Conservation (phyloP, 2,329 filamentous ascomycete species). For the Nothophaeocryptopus gaeumannii region DNA sequence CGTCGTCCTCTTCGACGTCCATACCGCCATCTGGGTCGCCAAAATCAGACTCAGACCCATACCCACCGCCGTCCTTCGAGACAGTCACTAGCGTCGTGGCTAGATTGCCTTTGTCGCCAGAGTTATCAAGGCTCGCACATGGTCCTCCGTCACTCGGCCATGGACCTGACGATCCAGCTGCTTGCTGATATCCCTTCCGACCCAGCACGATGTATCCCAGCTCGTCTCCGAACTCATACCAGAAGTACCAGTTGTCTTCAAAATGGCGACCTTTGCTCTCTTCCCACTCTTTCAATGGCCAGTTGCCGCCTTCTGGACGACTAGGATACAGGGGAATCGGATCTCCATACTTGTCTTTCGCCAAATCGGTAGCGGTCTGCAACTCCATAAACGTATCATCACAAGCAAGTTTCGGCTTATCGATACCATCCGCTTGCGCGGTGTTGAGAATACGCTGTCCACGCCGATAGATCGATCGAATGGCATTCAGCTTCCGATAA, state of each 20-base stretch:
- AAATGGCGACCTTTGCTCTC: not conserved
- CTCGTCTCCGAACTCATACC: not conserved
- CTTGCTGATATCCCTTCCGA: not conserved
- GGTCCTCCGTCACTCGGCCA: too few relatives aligned
- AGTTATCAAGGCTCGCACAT: too few relatives aligned
- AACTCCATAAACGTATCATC: not conserved
- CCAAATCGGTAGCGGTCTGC: not conserved
- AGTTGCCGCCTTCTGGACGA: not conserved
- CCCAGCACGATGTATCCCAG: not conserved
- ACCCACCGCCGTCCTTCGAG: not conserved
- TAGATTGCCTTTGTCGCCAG: not conserved
- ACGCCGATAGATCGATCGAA: not conserved
- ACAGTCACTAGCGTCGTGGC: not conserved
- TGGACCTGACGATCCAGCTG: too few relatives aligned
- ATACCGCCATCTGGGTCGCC: not conserved
- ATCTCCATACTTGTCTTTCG: not conserved
- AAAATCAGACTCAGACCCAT: not conserved
- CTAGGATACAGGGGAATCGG: not conserved
- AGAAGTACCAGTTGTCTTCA: not conserved
- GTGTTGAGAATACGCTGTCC: not conserved
- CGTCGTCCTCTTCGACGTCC: not conserved
- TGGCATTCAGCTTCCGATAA: not conserved
- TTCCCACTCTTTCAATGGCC: constrained; percentile 1
- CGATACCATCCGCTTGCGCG: not conserved
- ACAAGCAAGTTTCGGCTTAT: not conserved